Evolutionary conservation across 1,139 yeast species (phyloP).

Genomic region (Candida neerlandica): DNA sequence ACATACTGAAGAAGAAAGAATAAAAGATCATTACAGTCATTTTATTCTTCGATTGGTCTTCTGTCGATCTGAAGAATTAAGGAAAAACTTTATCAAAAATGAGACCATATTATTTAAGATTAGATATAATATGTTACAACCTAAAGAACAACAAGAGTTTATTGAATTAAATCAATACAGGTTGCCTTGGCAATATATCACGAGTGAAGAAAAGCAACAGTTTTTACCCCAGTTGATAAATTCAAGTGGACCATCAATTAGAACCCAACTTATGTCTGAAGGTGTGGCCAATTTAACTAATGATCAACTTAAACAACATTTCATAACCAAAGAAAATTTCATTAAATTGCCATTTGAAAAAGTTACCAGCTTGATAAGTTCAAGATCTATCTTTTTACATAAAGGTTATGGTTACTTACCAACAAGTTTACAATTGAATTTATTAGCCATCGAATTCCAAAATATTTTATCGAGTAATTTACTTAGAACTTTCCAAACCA

Average conservation of each 20-base stretch:
- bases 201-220: conserved; percentile 58
- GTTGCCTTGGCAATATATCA: conserved; percentile 72
- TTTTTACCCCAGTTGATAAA: conserved; percentile 56
- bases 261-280: conserved; percentile 27
- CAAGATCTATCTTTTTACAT: conserved; percentile 65
- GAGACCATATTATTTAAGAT: conserved; percentile 76
- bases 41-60: conserved; percentile 85
- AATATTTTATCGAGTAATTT: conserved; percentile 55
- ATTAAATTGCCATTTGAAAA: conserved; percentile 87
- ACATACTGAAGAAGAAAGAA: conserved; percentile 54
- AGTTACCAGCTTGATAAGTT: conserved; percentile 73
- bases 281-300: conserved; percentile 31
- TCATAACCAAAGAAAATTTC: conserved; percentile 57
- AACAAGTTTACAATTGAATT: conserved; percentile 71
- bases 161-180: conserved; percentile 54
- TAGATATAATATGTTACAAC: conserved; percentile 66
- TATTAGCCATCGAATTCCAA: conserved; percentile 69
- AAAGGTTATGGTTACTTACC: conserved; percentile 86
- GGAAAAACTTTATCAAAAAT: conserved; percentile 74
- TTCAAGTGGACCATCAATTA: conserved; percentile 47
- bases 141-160: conserved; percentile 72
- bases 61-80: conserved; percentile 84
- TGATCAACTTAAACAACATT: conserved; percentile 46
- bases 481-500: conserved; percentile 68
- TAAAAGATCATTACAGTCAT: conserved; percentile 91